Evolutionary conservation across 768 basidiomycete species (phyloP), one percentile per base, ranked within the genome.

Genomic region (Tylopilus subfusipes): DNA sequence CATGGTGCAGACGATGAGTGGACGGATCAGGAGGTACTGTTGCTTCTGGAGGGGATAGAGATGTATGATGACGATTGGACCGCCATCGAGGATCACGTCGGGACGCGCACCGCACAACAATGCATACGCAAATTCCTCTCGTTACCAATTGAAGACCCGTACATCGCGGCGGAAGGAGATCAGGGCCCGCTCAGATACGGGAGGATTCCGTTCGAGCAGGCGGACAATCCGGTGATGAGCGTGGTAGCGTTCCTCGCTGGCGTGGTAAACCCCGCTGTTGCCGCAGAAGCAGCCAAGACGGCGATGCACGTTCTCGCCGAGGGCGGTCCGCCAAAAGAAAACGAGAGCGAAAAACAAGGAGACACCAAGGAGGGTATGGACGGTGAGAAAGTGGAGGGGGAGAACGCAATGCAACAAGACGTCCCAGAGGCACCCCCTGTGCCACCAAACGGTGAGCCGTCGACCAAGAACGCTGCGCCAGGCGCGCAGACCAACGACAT

Each of bases 61-160:
- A 97, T 99, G 92, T 93, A 86, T 69, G 93, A 97, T 60, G 96
- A 98, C 64, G 96, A 98, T 65, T 99, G 96, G 96, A 84, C 84
- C 21, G 81, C 83, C 46, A 85, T 98, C 58, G 88, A 95, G 60
- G 90, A 93, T 61, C 95, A 98, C 67, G 94, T 99, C 44, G 90
- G 88, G 13, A 90, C 93, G 24, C 79, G 96, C 42, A 86, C 87
- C 3, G 87, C 93, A 22, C 95, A 98, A 64, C 93, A 97, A 69
- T 98, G 97, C 68, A 88, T 99, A 62, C 85, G 88, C 62, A 90
- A 93, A 68, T 99, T 99, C 82, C 76, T 99, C 42, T 88, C 93
- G 68, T 74, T 98, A 30, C 97, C 97, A 1, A 99, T 99, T 63
- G 97, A 99, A 70, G 97, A 98, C 63, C 85, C 87, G 16, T 99